Evolutionary conservation across 2,329 filamentous ascomycete genomes (phyloP), one percentile per base, ranked within the genome.

Genomic region (Teratosphaeria gauchensis): DNA sequence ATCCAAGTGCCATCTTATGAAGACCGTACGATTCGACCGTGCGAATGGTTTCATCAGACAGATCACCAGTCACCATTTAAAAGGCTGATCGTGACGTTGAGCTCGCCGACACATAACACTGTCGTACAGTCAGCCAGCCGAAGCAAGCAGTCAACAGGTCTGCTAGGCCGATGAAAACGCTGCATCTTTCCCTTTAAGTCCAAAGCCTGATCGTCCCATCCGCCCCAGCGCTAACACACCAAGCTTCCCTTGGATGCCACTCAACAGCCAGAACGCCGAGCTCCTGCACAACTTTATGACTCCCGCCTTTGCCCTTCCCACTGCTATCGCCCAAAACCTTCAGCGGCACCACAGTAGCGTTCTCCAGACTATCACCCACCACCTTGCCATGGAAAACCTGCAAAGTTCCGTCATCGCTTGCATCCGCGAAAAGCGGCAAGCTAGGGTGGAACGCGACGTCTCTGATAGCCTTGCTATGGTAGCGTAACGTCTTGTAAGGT

Each of bases 341-440:
- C 63, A 99, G 82, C 8, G 94, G 94, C 56, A 97, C 94, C 69
- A 99, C 96, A 14, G 88, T 95, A 6, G 94, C 92, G 70, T 96
- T 96, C 78, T 95, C 91, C 84, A 99, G 90, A 72, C 96, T 80
- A 72, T 99, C 94, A 61, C 86, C 90, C 32, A 95, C 91, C 31
- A 97, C 92, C 75, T 92, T 95, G 58, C 91, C 92, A 72, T 97
- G 92, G 84, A 97, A 97, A 57, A 99, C 89, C 74, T 99, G 94
- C 64, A 97, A 77, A 21, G 87, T 90, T 31, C 94, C 94, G 73
- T 99, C 94, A 72, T 99, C 95, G 72, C 89, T 94, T 21, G 90
- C 91, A 72, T 97, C 92, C 0, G 92, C 94, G 69, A 99, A 97
- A 38, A 99, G 80, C 19, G 94, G 92, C 62, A 86, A 83, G 2